Evolutionary conservation across 1,284 basidiomycete species (phyloP).

Genomic region (Puccinia coronata): DNA sequence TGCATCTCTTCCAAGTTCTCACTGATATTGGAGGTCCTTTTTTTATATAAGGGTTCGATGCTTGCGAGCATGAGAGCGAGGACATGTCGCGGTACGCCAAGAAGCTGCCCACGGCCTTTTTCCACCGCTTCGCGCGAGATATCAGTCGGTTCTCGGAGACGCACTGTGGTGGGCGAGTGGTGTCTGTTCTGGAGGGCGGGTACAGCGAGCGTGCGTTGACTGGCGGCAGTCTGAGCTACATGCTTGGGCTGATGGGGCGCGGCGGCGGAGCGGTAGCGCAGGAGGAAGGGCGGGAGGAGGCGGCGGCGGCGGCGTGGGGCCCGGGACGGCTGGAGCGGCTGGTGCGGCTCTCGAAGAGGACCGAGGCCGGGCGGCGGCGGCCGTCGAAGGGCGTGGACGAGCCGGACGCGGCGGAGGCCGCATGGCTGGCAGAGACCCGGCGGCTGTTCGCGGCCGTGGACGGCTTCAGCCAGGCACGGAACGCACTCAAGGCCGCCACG

Average conservation of each 20-base stretch:
- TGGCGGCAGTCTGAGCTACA: constrained; percentile 51
- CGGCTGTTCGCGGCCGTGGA: constrained; percentile 19
- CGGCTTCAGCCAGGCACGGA: background rate
- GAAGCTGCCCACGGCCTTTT: constrained; percentile 57
- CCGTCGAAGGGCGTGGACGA: background rate
- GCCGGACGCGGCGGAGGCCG: background rate
- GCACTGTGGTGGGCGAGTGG: constrained; percentile 54
- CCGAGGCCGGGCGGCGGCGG: background rate
- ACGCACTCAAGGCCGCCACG: background rate
- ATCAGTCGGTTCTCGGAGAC: constrained; percentile 54
- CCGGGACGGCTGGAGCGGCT: background rate
- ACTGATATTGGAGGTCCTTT: background rate
- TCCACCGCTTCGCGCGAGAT: constrained; percentile 56
- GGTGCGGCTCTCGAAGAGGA: background rate
- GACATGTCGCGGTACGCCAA: constrained; percentile 59
- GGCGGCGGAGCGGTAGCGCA: too few relatives aligned
- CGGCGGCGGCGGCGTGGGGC: background rate
- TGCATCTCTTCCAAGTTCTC: background rate
- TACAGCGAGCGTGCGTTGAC: constrained; percentile 57
- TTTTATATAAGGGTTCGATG: constrained; percentile 54
- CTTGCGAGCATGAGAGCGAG: constrained; percentile 57
- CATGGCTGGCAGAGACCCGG: constrained; percentile 10
- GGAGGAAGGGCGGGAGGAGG: background rate
- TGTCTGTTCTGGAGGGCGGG: constrained; percentile 58
- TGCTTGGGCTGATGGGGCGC: constrained; percentile 26